Evolutionary conservation across 2,329 filamentous ascomycete genomes (phyloP).

Genomic region (Lasiodiplodia sp.): DNA sequence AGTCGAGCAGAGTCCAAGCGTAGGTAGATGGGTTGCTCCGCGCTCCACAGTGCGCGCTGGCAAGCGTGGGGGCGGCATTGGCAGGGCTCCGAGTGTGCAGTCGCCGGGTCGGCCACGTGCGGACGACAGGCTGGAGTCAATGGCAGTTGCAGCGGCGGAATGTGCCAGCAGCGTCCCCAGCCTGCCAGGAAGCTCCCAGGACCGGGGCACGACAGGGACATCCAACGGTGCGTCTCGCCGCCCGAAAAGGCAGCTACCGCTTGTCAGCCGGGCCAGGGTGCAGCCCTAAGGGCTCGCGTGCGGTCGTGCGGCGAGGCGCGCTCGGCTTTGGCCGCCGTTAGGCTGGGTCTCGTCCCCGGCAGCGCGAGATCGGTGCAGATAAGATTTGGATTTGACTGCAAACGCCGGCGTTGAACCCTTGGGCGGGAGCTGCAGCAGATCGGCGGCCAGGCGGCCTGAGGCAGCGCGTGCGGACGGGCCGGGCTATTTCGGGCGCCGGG

Average conservation of each 20-base stretch:
- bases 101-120: conserved; percentile 19
- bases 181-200: neutral
- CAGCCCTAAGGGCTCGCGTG: neutral
- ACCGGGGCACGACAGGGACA: neutral
- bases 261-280: conserved; percentile 5
- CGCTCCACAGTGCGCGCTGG: conserved; percentile 6
- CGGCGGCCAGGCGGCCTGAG: conserved; percentile 15
- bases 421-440: conserved; percentile 12
- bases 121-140: neutral
- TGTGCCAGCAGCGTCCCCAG: neutral
- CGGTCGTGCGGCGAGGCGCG: neutral
- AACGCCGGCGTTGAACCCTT: neutral
- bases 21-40: neutral
- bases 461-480: neutral
- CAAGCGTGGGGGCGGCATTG: neutral
- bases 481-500: conserved; percentile 17
- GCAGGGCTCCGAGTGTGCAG: neutral
- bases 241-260: conserved; percentile 15
- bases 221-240: neutral
- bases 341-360: neutral
- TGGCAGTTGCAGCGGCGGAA: neutral
- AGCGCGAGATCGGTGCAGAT: conserved; percentile 2
- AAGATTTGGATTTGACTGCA: conserved; percentile 16
- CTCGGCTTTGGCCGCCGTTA: neutral
- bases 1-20: conserved; percentile 19